A percentile compares a stretch with the other conserved stretches of the same genome.
Evolutionary conservation across 345 rosid genomes (phyloP).

Genomic region (Citrus glauca): DNA sequence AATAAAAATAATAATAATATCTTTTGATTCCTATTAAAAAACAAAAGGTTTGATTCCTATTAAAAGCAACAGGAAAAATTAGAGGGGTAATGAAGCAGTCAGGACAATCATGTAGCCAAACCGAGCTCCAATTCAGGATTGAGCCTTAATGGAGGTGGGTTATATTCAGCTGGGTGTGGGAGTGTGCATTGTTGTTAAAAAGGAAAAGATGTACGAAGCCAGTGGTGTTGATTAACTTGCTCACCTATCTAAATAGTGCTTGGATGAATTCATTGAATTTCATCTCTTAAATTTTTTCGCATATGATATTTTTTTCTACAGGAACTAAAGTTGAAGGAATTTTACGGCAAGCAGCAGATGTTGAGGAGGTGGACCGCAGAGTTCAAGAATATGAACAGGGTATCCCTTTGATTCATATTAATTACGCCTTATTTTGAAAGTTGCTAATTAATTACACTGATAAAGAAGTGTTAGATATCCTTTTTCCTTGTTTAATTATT

Average conservation of each 20-base stretch:
- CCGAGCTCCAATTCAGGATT: not conserved
- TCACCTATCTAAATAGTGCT: not conserved
- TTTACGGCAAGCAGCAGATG: slow-evolving; percentile 91
- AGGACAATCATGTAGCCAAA: not conserved
- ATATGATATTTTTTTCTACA: slow-evolving; percentile 29
- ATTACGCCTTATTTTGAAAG: slow-evolving; percentile 13
- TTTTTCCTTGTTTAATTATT: slow-evolving; percentile 4
- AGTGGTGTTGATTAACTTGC: not conserved
- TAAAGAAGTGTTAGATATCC: not conserved
- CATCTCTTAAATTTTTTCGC: not conserved
- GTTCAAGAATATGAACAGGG: slow-evolving; percentile 97
- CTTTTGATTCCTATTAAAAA: not conserved
- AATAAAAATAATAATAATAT: too few species aligned
- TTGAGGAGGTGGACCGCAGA: slow-evolving; percentile 94
- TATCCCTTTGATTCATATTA: slow-evolving; percentile 24
- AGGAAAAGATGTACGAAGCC: not conserved
- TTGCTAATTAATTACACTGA: not conserved
- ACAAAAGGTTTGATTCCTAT: not conserved
- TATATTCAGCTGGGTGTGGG: not conserved
- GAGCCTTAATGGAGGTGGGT: not conserved
- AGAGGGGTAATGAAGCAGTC: not conserved
- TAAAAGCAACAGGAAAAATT: not conserved
- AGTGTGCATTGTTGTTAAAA: not conserved
- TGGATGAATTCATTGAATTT: not conserved
- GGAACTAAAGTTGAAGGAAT: slow-evolving; percentile 91